phyloP scores from a whole-genome alignment of 176 grass and related monocot genomes.

The Alopecurus myosuroides region DNA sequence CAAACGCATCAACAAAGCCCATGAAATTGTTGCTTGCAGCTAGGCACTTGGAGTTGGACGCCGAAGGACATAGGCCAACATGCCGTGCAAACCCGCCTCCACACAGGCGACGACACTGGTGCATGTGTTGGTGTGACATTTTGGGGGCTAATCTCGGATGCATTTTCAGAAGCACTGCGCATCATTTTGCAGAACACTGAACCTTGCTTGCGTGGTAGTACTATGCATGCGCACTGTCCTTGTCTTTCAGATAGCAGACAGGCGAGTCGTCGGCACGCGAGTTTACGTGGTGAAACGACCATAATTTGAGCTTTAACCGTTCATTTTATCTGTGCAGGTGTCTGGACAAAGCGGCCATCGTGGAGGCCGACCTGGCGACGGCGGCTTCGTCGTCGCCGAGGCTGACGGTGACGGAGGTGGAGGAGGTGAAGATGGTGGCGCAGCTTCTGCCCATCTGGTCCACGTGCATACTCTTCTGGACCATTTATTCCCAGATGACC shows the following conservation, averaged over 20 bases:
- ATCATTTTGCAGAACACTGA: not conserved
- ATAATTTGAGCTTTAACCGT: not conserved
- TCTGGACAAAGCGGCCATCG: slow-evolving; percentile 45
- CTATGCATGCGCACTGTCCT: not conserved
- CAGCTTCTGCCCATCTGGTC: slow-evolving; percentile 58
- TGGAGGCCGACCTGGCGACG: not conserved
- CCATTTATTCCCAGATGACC: slow-evolving; percentile 62
- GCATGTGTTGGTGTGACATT: not conserved
- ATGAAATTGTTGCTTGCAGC: not conserved
- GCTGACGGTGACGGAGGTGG: slow-evolving; percentile 43
- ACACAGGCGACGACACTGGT: not conserved
- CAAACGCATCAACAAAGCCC: not conserved
- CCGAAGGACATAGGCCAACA: not conserved
- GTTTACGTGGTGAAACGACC: not conserved
- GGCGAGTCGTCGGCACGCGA: not conserved
- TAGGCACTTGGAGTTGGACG: not conserved
- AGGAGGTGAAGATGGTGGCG: slow-evolving; percentile 56
- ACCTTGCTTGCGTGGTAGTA: not conserved
- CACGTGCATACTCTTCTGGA: slow-evolving; percentile 67
- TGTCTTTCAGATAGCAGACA: not conserved
- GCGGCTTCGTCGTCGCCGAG: not conserved
- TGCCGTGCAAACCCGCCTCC: not conserved
- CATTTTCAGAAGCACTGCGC: not conserved
- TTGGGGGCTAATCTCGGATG: not conserved
- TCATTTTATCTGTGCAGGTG: slow-evolving; percentile 15